Evolutionary conservation across 495 filamentous ascomycete species (phyloP).

Genomic region (Aspergillus leporis): DNA sequence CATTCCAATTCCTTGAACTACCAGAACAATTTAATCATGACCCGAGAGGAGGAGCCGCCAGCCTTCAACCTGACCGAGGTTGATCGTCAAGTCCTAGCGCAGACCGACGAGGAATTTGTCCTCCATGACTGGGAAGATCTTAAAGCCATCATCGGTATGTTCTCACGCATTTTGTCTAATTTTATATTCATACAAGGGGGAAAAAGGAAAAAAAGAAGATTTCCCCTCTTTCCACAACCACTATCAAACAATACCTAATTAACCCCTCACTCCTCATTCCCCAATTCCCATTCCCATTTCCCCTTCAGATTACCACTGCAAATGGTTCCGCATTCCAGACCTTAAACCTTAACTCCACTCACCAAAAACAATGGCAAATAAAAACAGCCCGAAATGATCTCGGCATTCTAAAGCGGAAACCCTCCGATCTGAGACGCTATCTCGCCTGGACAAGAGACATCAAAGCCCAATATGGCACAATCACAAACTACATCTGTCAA

Average conservation of each 20-base stretch:
- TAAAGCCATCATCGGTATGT: constrained; percentile 61
- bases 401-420: constrained; percentile 73
- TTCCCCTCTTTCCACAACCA: constrained; percentile 8
- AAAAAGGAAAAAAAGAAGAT: background rate
- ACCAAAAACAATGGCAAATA: background rate
- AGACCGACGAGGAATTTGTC: constrained; percentile 68
- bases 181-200: constrained; percentile 7
- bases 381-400: constrained; percentile 67
- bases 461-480: constrained; percentile 71
- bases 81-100: constrained; percentile 65
- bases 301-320: no score
- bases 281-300: constrained; percentile 2
- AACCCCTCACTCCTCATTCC: constrained; percentile 18
- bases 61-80: constrained; percentile 66
- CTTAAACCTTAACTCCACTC: constrained; percentile 7
- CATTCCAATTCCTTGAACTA: background rate
- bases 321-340: background rate
- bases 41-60: constrained; percentile 24
- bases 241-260: background rate
- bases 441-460: constrained; percentile 72
- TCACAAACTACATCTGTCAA: constrained; percentile 73
- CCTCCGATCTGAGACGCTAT: constrained; percentile 82
- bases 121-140: constrained; percentile 71
- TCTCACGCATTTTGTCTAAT: constrained; percentile 15
- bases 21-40: constrained; percentile 1